Percentiles rank a stretch among this genome's conserved stretches.
These are phyloP conservation scores for Colletotrichum somersetense DNA, from an alignment of 2,329 filamentous ascomycete genomes.

Conservation along the genomic window DNA sequence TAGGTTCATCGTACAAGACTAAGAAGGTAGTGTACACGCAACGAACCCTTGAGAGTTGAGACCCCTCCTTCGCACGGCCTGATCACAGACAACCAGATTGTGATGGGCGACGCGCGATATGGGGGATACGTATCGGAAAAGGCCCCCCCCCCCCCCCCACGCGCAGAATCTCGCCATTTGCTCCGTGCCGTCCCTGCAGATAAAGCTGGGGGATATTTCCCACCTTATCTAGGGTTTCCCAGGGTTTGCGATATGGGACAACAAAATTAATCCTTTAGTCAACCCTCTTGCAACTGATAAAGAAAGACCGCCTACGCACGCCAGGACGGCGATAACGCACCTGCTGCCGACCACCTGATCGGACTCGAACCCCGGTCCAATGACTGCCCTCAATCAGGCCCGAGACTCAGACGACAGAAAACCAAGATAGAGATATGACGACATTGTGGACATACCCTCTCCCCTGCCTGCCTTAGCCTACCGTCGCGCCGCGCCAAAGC, in stretches of 20 bases:
- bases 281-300: neutral
- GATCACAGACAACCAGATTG: neutral
- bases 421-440: conserved; percentile 34
- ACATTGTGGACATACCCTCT: conserved; percentile 37
- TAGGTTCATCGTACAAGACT: too few species aligned
- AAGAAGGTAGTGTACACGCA: too few species aligned
- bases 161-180: neutral
- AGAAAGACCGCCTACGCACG: neutral
- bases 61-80: neutral
- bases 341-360: conserved; percentile 8
- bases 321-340: neutral
- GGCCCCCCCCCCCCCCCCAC: neutral
- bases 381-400: conserved; percentile 1
- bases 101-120: conserved; percentile 8
- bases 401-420: neutral
- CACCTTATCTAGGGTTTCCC: neutral
- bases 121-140: conserved; percentile 10
- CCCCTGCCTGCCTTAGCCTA: conserved; percentile 6
- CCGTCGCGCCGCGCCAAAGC: conserved; percentile 21
- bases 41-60: conserved; percentile 4
- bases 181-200: conserved; percentile 16
- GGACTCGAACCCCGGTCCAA: conserved; percentile 12
- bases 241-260: neutral
- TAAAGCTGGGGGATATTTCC: conserved; percentile 7
- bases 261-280: neutral